A percentile compares a stretch with the other conserved stretches of the same genome.
These are phyloP conservation scores for Claviceps africana DNA, from an alignment of 2,329 filamentous ascomycete genomes.

Conservation along the genomic window DNA sequence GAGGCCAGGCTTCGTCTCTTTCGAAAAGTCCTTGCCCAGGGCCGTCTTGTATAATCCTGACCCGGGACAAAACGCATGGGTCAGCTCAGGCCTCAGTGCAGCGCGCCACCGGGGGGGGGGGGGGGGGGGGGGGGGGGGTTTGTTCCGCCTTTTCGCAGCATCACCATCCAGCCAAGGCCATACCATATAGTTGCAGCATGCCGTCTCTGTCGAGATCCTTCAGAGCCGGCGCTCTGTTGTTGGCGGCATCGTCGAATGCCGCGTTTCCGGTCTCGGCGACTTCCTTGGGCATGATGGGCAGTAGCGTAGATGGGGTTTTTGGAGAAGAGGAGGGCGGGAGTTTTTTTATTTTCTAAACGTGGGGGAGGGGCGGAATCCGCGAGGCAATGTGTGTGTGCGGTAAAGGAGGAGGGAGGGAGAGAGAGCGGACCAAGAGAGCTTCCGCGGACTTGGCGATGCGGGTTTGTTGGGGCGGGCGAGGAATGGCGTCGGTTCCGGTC, in stretches of 20 bases:
- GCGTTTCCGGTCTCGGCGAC: not conserved
- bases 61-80: not conserved
- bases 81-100: not conserved
- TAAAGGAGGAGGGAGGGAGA: not conserved
- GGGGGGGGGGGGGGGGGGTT: too few relatives aligned
- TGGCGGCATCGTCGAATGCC: not conserved
- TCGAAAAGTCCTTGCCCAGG: not conserved
- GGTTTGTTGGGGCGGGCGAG: not conserved
- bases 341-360: not conserved
- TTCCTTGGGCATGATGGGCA: not conserved
- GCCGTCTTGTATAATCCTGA: not conserved
- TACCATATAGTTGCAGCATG: conserved; percentile 1
- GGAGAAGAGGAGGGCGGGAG: not conserved
- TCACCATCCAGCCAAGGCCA: not conserved
- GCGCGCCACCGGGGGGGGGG: too few relatives aligned
- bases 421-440: not conserved
- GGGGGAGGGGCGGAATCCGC: too few relatives aligned
- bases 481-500: not conserved
- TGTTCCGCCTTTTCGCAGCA: too few relatives aligned
- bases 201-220: not conserved
- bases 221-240: not conserved
- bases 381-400: not conserved
- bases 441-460: not conserved
- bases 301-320: not conserved
- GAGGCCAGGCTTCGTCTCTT: not conserved